These are phyloP conservation scores for Rhodotorula babjevae DNA, from an alignment of 768 basidiomycete species.

Conservation along the genomic window DNA sequence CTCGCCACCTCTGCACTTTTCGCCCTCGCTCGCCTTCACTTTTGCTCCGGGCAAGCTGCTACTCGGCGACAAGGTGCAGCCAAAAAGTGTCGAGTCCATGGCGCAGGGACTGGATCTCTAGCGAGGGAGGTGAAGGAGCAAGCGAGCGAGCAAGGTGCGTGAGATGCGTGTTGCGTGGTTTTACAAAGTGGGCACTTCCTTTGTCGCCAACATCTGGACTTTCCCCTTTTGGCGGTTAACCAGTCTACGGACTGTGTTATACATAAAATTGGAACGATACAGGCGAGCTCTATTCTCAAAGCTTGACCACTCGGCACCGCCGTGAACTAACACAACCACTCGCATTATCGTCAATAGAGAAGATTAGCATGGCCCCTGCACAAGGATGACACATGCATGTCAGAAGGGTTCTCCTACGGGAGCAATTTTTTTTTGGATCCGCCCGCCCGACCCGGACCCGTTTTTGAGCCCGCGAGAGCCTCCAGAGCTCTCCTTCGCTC, in stretches of 20 bases:
- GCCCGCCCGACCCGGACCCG: too few species aligned
- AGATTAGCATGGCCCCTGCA: constrained; percentile 99
- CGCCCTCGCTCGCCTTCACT: too few species aligned
- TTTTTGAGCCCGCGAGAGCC: too few species aligned
- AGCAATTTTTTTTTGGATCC: neutral
- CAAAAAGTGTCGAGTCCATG: too few species aligned
- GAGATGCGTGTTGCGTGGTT: too few species aligned
- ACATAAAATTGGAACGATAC: constrained; percentile 12
- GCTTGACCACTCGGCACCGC: neutral
- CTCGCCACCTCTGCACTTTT: too few species aligned
- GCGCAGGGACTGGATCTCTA: too few species aligned
- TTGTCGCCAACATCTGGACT: neutral
- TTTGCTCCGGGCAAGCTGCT: too few species aligned
- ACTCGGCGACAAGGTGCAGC: too few species aligned
- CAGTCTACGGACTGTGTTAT: neutral
- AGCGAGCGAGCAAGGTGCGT: too few species aligned
- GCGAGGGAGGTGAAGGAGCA: too few species aligned
- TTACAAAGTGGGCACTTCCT: neutral
- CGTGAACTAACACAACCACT: neutral
- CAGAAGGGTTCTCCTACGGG: constrained; percentile 3
- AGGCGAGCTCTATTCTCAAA: neutral
- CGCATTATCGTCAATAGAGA: constrained; percentile 92
- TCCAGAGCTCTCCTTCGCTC: too few species aligned
- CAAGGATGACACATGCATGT: constrained; percentile 86
- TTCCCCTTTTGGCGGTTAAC: neutral